These are phyloP conservation scores for Bathelium albidoporum DNA, from an alignment of 495 filamentous ascomycete genomes.

Conservation along the genomic window DNA sequence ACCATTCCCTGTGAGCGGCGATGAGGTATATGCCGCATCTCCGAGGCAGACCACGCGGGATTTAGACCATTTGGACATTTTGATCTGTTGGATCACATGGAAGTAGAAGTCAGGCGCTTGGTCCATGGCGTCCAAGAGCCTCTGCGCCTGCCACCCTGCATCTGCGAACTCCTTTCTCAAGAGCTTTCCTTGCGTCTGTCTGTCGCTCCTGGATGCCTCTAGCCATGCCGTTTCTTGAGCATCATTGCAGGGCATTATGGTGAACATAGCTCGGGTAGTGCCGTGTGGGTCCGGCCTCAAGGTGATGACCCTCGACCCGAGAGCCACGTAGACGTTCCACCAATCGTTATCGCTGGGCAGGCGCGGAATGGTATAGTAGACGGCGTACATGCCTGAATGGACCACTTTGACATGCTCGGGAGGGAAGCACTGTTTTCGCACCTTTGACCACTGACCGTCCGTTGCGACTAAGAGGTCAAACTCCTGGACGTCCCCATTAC, in stretches of 20 bases:
- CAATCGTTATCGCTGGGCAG: constrained; percentile 21
- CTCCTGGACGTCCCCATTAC: constrained; percentile 6
- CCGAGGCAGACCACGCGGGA: constrained; percentile 8
- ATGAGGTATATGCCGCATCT: constrained; percentile 5
- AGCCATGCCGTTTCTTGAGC: constrained; percentile 10
- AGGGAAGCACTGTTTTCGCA: constrained; percentile 16
- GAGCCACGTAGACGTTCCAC: constrained; percentile 20
- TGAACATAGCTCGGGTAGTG: constrained; percentile 18
- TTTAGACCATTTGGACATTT: constrained; percentile 8
- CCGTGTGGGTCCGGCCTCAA: constrained; percentile 21
- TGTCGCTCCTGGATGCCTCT: neutral
- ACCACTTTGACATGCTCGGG: constrained; percentile 14
- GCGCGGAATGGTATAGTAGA: constrained; percentile 22
- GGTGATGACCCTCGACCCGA: constrained; percentile 18
- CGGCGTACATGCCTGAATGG: constrained; percentile 15
- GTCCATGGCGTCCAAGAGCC: constrained; percentile 7
- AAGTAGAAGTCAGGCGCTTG: constrained; percentile 10
- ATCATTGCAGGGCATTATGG: constrained; percentile 20
- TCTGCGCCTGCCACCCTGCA: constrained; percentile 7
- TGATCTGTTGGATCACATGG: constrained; percentile 8
- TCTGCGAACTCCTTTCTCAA: constrained; percentile 4
- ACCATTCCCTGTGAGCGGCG: constrained; percentile 11
- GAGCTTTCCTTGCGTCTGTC: constrained; percentile 6
- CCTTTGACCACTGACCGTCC: constrained; percentile 19
- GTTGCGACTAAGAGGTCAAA: constrained; percentile 23